Evolutionary conservation across 768 basidiomycete genomes (phyloP), one percentile per base, ranked within the genome.

Genomic region (Panaeolus papilionaceus): DNA sequence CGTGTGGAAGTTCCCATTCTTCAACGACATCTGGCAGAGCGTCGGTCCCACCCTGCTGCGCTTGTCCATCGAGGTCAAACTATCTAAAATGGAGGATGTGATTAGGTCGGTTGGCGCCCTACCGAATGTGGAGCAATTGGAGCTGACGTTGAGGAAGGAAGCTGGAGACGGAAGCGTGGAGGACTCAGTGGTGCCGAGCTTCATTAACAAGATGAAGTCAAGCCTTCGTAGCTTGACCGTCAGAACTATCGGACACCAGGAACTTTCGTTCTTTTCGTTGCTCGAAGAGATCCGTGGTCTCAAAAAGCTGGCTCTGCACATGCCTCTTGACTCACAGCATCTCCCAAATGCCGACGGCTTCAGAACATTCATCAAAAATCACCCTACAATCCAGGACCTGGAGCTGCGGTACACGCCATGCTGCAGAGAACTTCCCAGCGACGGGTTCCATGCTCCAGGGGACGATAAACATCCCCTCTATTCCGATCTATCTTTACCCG

Each of bases 291-390:
- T 75, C 42, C 74, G 69, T 6, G 61, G 45, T n/a, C 69, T 76
- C 2, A 66, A 62, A 9, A 66, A 68, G 33, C 62, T 75, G 18
- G 66, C 68, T 18, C 37, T 75, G 9, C 45, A 63, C 38, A 76
- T 75, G 67, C 75, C 75, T 7, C 71, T 77, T n/a, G 74, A 75
- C 40, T 33, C 47, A 4, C 40, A 69, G 44, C 76, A 76, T 62
- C 64, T 76, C 4, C 45, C 44, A 11, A 72, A 75, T 61, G 73
- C 66, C 10, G 63, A 64, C 2, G 71, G 71, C 9, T 67, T 75
- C 16, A 38, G 68, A 16, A 68, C 64, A 38, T 63, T 76, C 26
- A 70, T 78, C 3, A 14, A 28, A 2, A 65, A 70, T 16, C 74
- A 75, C 45, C 70, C 72, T 3, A 38, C 26, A 42, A 4, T 74